Percentiles rank a stretch among this genome's conserved stretches.
These are phyloP conservation scores for Peziza echinospora DNA, from an alignment of 495 filamentous ascomycete genomes.

Conservation along the genomic window DNA sequence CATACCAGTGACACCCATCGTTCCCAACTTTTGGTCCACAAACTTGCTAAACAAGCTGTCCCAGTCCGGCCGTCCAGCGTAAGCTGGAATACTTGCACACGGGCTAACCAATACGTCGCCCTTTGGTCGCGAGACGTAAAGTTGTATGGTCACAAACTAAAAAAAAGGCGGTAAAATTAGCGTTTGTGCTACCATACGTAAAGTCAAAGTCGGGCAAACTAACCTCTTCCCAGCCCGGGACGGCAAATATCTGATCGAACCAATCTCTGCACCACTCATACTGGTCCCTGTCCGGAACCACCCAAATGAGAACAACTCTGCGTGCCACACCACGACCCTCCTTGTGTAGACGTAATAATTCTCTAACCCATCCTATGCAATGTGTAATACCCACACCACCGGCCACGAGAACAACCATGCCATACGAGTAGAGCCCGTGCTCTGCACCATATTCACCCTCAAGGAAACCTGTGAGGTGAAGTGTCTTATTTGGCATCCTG, in stretches of 20 bases:
- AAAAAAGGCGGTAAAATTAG: slow-evolving; percentile 5
- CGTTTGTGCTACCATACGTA: slow-evolving; percentile 50
- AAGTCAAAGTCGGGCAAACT: slow-evolving; percentile 49
- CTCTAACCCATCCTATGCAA: slow-evolving; percentile 69
- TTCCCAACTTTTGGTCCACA: slow-evolving; percentile 52
- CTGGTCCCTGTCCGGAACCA: slow-evolving; percentile 66
- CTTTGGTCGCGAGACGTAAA: slow-evolving; percentile 66
- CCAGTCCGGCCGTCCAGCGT: neutral
- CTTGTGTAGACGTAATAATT: slow-evolving; percentile 51
- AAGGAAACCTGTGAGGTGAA: slow-evolving; percentile 35
- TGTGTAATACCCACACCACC: slow-evolving; percentile 90
- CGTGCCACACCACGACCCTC: slow-evolving; percentile 58
- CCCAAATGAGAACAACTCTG: slow-evolving; percentile 67
- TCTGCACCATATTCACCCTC: slow-evolving; percentile 79
- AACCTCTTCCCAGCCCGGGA: slow-evolving; percentile 79
- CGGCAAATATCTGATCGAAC: slow-evolving; percentile 68
- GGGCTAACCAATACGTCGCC: slow-evolving; percentile 37
- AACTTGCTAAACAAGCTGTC: slow-evolving; percentile 40
- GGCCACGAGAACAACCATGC: slow-evolving; percentile 71
- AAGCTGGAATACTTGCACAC: neutral
- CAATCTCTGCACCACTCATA: slow-evolving; percentile 84
- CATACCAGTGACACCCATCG: slow-evolving; percentile 83
- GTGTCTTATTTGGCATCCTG: slow-evolving; percentile 15
- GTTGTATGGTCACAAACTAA: slow-evolving; percentile 50
- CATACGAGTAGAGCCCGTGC: slow-evolving; percentile 71